A percentile compares a stretch with the other conserved stretches of the same genome.
Evolutionary conservation across 192 early-diverging fungal species (phyloP).

Genomic region (Spinellus fusiger): DNA sequence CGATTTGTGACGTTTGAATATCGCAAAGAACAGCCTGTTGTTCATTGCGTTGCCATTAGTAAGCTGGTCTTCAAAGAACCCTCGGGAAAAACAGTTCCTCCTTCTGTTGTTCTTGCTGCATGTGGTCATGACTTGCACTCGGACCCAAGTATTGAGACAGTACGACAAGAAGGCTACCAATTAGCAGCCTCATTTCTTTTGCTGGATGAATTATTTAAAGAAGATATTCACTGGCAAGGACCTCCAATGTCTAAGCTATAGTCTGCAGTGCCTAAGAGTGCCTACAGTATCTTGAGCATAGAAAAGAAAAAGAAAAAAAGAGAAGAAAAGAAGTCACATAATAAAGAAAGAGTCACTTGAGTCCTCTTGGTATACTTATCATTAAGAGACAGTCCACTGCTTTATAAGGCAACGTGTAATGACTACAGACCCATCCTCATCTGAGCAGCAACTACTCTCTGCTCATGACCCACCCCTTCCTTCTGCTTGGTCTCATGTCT

Average conservation of each 20-base stretch:
- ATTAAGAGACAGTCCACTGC: no score
- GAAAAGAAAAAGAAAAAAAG: no score
- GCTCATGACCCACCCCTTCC: background rate
- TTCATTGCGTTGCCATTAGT: slow-evolving; percentile 19
- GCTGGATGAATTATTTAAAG: background rate
- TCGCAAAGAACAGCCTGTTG: background rate
- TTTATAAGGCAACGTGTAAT: no score
- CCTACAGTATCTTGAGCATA: no score
- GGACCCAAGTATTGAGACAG: slow-evolving; percentile 5
- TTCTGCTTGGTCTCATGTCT: slow-evolving; percentile 18
- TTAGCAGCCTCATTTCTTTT: background rate
- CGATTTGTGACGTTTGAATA: slow-evolving; percentile 19
- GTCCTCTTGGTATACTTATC: no score
- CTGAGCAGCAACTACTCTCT: no score
- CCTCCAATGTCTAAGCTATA: background rate
- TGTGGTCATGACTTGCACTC: slow-evolving; percentile 20
- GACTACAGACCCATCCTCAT: no score
- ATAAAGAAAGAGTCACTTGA: no score
- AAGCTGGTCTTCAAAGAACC: slow-evolving; percentile 25
- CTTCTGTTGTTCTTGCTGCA: slow-evolving; percentile 9
- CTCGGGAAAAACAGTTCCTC: slow-evolving; percentile 18
- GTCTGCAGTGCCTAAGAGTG: background rate
- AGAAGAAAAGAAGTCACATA: no score
- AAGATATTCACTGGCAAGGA: background rate
- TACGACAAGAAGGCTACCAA: slow-evolving; percentile 4